These are phyloP conservation scores for Lecanicillium sp. DNA, from an alignment of 2,329 filamentous ascomycete genomes.

Conservation along the genomic window DNA sequence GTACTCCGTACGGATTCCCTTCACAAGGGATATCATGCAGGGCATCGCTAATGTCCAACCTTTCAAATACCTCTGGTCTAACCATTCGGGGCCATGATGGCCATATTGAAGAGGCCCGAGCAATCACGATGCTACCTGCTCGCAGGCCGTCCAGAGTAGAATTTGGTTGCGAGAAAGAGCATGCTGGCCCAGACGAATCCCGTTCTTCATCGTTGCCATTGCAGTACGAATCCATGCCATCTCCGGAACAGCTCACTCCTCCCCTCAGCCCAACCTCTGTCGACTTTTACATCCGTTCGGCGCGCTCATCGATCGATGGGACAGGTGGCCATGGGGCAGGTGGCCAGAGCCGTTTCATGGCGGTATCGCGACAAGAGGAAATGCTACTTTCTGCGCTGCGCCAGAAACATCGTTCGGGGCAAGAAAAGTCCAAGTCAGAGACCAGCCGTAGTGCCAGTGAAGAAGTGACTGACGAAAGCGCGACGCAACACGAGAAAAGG, in stretches of 20 bases:
- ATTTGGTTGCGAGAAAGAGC: constrained; percentile 13
- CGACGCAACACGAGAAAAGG: constrained; percentile 10
- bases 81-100: constrained; percentile 8
- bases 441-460: not conserved
- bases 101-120: constrained; percentile 30
- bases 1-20: constrained; percentile 17
- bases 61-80: not conserved
- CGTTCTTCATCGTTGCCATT: not conserved
- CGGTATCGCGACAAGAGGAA: constrained; percentile 50
- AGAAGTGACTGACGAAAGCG: not conserved
- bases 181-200: not conserved
- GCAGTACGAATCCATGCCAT: constrained; percentile 6
- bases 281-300: constrained; percentile 37
- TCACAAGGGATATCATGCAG: constrained; percentile 4
- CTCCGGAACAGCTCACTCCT: constrained; percentile 36
- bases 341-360: constrained; percentile 39
- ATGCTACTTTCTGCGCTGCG: constrained; percentile 49
- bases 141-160: constrained; percentile 15
- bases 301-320: constrained; percentile 27
- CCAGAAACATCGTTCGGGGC: constrained; percentile 46
- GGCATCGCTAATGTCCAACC: constrained; percentile 2
- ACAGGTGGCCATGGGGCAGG: constrained; percentile 15
- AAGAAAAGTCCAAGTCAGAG: constrained; percentile 18
- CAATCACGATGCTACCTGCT: constrained; percentile 27
- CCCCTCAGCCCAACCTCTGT: constrained; percentile 44